Evolutionary conservation across 176 grass and related monocot species (phyloP), one percentile per base, ranked within the genome.

Genomic region (Cymbopogon citratus): DNA sequence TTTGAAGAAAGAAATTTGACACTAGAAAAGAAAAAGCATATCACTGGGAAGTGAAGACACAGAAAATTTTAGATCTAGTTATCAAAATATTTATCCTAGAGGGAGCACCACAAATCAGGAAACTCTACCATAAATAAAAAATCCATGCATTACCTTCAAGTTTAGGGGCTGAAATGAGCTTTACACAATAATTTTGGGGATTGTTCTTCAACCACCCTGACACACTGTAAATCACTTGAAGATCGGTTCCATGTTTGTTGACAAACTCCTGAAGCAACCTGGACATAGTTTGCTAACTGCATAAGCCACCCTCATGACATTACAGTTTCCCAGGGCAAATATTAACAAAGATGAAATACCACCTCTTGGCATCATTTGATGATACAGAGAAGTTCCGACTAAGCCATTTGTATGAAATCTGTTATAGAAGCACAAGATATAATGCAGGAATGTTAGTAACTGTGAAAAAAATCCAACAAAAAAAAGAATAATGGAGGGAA

Each of bases 321-420:
- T 54, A 60, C 6, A 81, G 11, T 48, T 75, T 84, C 59, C 39
- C 48, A 9, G 51, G 73, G 56, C 1, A 87, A 54, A 77, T 77
- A 1, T 34, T 10, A 62, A 46, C 26, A 81, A 44, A 29, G 24
- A 19, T 18, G n/a, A 77, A 44, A 25, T n/a, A 8, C 62, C 74
- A 95, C 97, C 91, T 93, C 84, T 96, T 99, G 54, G 97, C 89
- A 87, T 88, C 82, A 85, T 99, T 96, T 76, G 97, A 99, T 44
- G 91, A 99, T 4, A 99, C 65, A 21, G 81, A 95, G 81, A 99
- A 95, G 19, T 95, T 88, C 43, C 96, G 87, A 87, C 96, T 99
- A 48, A 99, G 87, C 96, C 96, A 99, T 90, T 99, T 99, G 81
- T 99, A 99, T 7, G 96, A 95, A 85, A 99, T 86, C 93, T 99